Evolutionary conservation across 108 stramenopile genomes (phyloP), one percentile per base, ranked within the genome.

Genomic region (Fragilaria radians): DNA sequence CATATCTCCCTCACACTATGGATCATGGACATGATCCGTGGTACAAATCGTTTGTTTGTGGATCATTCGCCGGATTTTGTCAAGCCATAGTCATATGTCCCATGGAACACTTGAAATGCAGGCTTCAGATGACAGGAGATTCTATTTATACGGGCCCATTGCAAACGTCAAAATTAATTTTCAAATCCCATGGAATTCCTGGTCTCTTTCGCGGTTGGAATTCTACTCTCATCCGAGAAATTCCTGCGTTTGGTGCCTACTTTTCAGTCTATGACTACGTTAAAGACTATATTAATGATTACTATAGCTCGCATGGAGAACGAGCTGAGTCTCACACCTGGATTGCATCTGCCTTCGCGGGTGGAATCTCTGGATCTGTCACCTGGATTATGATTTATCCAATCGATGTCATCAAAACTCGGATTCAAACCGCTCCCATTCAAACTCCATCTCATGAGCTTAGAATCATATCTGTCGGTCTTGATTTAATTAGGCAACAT

Each of bases 301-400:
- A 42, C 36, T 42, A 42, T 14, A 42, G 50, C 58, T 19, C 63
- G 57, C 21, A 31, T 17, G 32, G 59, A 52, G 14, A 47, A 11
- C 28, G 21, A 48, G 55, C 23, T 1, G 47, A 18, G 50, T 48
- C 68, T 19, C 81, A 85, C 46, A 57, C 77, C 0, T 91, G 86
- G 90, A 60, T 80, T 4, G 78, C 90, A 3, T 81, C 81, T 9
- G 85, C 82, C 5, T 59, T 90, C 36, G 91, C 94, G 4, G 96
- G 96, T 23, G 96, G 96, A 1, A 63, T 86, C 14, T 82, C 83
- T 17, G 96, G 96, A 18, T 80, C 82, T 5, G 34, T 80, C 30
- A 93, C 92, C 9, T 97, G 96, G 96, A 62, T 66, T 21, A 63
- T 93, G 5, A 76, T 95, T 46, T 94, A 94, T 60, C 96, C 96